Base-by-base conservation (phyloP, 2,329 filamentous ascomycete species). In the Metarhizium guizhouense region DNA sequence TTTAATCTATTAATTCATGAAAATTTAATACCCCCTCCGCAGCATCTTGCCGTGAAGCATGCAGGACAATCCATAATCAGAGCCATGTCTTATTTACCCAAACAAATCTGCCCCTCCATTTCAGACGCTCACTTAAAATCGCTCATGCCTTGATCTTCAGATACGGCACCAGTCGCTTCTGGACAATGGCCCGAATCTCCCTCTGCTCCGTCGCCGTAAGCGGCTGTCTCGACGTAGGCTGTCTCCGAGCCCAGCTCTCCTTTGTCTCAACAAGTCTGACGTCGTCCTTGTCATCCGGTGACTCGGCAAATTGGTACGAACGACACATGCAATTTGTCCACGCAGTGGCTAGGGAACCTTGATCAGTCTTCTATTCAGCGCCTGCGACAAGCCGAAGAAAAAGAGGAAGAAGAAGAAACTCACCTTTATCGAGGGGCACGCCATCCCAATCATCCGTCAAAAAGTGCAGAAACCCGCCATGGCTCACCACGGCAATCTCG, bases 401-500 rank as follows among this genome's bases (percentile, higher is more conserved):
- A 16, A 51, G 29, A 14, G 30, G 38, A 16, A 40, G 3, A 25
- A 25, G 25, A 25, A 25, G 25, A 25, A 25, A 66, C 75, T 55
- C 68, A 78, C 76, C 72, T 57, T 58, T 59, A 0, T 64, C 63
- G 3, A 75, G 63, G 63, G 71, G 67, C 29, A 80, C 78, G 47
- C 84, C 87, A 54, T 83, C 76, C 83, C 85, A 95, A 64, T 95
- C 90, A 61, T 91, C 82, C 0, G 89, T 94, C 59, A 96, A 73
- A 64, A 90, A 95, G 68, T 96, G 91, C 63, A 95, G 68, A 62
- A 92, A 88, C 1, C 87, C 88, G 2, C 91, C 91, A 64, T 95
- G 91, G 3, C 89, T 87, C 7, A 95, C 89, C 2, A 91, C 77
- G 0, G 86, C 83, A 32, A 95, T 81, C 62, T 93, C 81, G 3